Percentiles rank a stretch among this genome's conserved stretches.
Evolutionary conservation across 2,329 filamentous ascomycete genomes (phyloP).

Genomic region (Ophiostoma perfectum): DNA sequence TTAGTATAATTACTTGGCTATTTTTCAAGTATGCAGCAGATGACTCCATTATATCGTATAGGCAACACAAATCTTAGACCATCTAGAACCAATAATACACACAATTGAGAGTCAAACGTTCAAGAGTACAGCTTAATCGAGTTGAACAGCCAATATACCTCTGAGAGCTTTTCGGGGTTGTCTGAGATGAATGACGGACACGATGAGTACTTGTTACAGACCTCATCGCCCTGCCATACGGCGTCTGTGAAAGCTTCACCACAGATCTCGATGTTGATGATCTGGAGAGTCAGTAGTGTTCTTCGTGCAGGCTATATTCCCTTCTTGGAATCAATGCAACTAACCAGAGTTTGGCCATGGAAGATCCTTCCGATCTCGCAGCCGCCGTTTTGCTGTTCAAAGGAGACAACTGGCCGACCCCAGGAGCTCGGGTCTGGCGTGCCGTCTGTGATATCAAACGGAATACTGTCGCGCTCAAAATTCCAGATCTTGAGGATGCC

Average conservation of each 20-base stretch:
- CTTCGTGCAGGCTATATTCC: too few species aligned
- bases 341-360: neutral
- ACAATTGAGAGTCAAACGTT: neutral
- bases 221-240: neutral
- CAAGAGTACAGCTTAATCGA: slow-evolving; percentile 41
- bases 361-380: neutral
- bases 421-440: slow-evolving; percentile 39
- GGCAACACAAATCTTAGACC: too few species aligned
- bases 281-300: neutral
- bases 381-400: slow-evolving; percentile 32
- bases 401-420: slow-evolving; percentile 39
- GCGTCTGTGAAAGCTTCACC: neutral
- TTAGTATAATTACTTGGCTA: too few species aligned
- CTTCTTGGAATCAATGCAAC: neutral
- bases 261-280: neutral
- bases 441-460: slow-evolving; percentile 37
- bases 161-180: slow-evolving; percentile 24
- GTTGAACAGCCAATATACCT: slow-evolving; percentile 56
- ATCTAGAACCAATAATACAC: too few species aligned
- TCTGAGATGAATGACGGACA: neutral
- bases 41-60: too few species aligned
- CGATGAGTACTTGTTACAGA: slow-evolving; percentile 20
- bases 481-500: slow-evolving; percentile 44
- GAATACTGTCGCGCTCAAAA: slow-evolving; percentile 38
- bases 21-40: too few species aligned